These are phyloP conservation scores for Pestalotiopsis fici DNA, from an alignment of 2,329 filamentous ascomycete genomes.

Conservation along the genomic window DNA sequence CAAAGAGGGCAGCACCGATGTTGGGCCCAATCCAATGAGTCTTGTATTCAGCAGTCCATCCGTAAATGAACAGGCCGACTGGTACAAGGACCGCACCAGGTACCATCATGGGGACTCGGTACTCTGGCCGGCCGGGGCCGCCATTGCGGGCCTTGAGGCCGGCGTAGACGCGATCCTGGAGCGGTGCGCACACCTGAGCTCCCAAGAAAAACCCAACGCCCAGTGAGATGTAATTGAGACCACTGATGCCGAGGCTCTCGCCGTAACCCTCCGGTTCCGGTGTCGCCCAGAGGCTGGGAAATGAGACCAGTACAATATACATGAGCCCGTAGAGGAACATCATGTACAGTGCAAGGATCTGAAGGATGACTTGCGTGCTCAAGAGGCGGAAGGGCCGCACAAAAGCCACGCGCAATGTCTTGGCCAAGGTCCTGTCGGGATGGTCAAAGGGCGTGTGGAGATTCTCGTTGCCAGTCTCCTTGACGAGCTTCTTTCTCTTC, in stretches of 20 bases:
- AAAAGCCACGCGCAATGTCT: conserved; percentile 39
- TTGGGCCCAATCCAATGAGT: conserved; percentile 48
- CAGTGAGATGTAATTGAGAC: conserved; percentile 38
- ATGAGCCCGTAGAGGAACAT: conserved; percentile 57
- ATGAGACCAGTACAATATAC: conserved; percentile 50
- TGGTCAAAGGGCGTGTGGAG: conserved; percentile 55
- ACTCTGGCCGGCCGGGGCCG: conserved; percentile 40
- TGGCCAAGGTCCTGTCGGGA: conserved; percentile 28
- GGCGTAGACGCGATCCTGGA: conserved; percentile 47
- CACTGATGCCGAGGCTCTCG: conserved; percentile 29
- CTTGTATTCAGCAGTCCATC: conserved; percentile 43
- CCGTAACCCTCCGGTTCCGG: conserved; percentile 29
- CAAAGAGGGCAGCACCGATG: conserved; percentile 40
- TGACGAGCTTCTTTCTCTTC: conserved; percentile 58
- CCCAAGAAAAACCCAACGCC: conserved; percentile 37
- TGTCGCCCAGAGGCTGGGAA: conserved; percentile 43
- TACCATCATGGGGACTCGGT: conserved; percentile 42
- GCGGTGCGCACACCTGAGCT: conserved; percentile 39
- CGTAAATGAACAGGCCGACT: conserved; percentile 45
- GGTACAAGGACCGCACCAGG: conserved; percentile 41
- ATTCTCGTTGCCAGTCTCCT: conserved; percentile 54
- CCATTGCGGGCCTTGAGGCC: conserved; percentile 40
- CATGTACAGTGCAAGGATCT: conserved; percentile 50
- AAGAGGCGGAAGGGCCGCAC: conserved; percentile 53
- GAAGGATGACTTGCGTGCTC: conserved; percentile 52